phyloP scores from a whole-genome alignment of 192 early-diverging fungal species.

The Backusella psychrophila region DNA sequence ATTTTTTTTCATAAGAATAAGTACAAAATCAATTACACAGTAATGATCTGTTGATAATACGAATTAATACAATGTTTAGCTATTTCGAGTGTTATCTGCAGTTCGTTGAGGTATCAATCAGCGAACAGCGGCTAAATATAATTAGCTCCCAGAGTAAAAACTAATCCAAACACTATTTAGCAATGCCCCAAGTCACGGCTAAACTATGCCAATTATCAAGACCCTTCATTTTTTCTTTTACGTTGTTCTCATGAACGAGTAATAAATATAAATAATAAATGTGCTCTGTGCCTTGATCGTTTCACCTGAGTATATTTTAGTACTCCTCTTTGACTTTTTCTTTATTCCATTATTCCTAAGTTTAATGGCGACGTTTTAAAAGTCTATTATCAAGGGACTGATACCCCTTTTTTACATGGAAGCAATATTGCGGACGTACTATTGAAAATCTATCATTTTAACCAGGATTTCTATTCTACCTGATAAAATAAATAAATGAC shows the following conservation, averaged over 20 bases:
- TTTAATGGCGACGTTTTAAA: too few relatives aligned
- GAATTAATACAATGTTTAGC: background rate
- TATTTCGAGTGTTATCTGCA: background rate
- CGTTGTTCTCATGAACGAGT: background rate
- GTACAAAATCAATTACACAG: background rate
- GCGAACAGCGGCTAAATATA: background rate
- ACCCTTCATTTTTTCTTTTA: background rate
- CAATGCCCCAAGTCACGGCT: background rate
- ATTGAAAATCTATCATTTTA: too few relatives aligned
- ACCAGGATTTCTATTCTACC: too few relatives aligned
- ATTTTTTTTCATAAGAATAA: background rate
- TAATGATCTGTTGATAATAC: background rate
- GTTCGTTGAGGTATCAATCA: background rate
- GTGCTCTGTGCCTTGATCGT: background rate
- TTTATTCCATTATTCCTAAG: background rate
- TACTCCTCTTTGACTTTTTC: background rate
- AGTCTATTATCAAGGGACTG: too few relatives aligned
- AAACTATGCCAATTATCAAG: background rate
- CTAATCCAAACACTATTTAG: background rate
- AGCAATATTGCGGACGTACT: too few relatives aligned
- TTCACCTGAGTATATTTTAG: background rate
- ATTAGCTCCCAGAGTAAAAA: background rate
- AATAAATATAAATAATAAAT: background rate
- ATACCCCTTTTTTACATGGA: too few relatives aligned
- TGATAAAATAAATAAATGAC: too few relatives aligned